Conservation (phyloP, 805 yeast species). For the Candida nemodendra region DNA sequence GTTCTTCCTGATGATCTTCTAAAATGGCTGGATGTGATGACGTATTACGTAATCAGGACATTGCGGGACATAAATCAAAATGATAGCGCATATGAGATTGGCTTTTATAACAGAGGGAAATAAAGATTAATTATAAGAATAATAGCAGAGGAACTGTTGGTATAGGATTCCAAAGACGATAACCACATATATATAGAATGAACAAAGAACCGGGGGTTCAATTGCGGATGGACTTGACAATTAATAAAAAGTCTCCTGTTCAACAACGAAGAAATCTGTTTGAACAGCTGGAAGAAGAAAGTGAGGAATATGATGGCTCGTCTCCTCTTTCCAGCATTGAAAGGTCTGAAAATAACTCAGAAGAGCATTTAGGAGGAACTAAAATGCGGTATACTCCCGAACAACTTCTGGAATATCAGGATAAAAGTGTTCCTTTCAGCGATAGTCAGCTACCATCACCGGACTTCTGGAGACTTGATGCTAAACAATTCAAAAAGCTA, state of each 20-base stretch:
- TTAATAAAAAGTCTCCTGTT: constrained; percentile 12
- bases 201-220: background rate
- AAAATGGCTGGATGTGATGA: too few relatives aligned
- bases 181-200: constrained; percentile 1
- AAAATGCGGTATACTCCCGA: constrained; percentile 16
- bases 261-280: constrained; percentile 15
- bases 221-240: constrained; percentile 6
- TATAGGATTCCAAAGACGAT: too few relatives aligned
- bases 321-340: constrained; percentile 1
- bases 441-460: constrained; percentile 19
- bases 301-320: constrained; percentile 1
- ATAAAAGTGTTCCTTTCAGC: constrained; percentile 16
- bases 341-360: background rate
- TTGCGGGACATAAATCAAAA: too few relatives aligned
- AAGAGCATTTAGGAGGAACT: background rate
- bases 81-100: too few relatives aligned
- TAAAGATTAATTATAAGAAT: too few relatives aligned
- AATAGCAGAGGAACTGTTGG: too few relatives aligned
- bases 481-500: constrained; percentile 5
- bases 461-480: constrained; percentile 28
- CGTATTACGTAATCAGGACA: too few relatives aligned
- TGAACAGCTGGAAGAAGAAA: constrained; percentile 14
- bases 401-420: constrained; percentile 14
- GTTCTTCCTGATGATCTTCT: too few relatives aligned
- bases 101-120: too few relatives aligned